phyloP scores from a whole-genome alignment of 305 asterid species.

The Fraxinus platypoda region DNA sequence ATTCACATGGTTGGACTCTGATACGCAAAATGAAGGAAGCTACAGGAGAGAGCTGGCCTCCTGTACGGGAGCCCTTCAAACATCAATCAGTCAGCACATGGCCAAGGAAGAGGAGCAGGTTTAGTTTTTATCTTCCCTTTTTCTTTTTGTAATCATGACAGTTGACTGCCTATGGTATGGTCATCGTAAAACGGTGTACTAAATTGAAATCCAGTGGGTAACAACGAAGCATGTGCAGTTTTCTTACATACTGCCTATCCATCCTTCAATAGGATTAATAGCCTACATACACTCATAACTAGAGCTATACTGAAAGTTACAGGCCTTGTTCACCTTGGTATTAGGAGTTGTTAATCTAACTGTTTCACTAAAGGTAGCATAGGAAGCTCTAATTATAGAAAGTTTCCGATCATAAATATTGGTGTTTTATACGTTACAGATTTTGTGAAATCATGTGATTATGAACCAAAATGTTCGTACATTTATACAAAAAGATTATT shows the following conservation, averaged over 20 bases:
- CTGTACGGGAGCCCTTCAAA: conserved; percentile 93
- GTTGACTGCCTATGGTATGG: neutral
- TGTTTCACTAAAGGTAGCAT: neutral
- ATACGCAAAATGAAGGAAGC: conserved; percentile 66
- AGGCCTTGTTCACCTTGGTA: neutral
- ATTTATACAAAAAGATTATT: neutral
- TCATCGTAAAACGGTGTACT: neutral
- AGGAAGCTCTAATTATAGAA: neutral
- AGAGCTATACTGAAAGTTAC: neutral
- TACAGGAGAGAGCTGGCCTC: conserved; percentile 92
- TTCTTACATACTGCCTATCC: neutral
- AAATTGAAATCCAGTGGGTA: neutral
- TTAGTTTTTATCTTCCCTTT: conserved; percentile 14
- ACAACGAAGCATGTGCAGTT: neutral
- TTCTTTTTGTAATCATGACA: neutral
- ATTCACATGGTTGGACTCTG: conserved; percentile 68
- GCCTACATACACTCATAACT: neutral
- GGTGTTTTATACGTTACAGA: neutral
- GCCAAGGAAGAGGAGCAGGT: conserved; percentile 99
- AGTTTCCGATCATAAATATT: neutral
- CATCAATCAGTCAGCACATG: conserved; percentile 99
- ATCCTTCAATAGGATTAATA: neutral
- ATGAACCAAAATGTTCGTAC: neutral
- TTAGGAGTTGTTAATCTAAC: neutral
- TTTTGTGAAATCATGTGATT: neutral